These are phyloP conservation scores for Rutidosis leptorrhynchoides DNA, from an alignment of 129 eudicot genomes.

Conservation along the genomic window DNA sequence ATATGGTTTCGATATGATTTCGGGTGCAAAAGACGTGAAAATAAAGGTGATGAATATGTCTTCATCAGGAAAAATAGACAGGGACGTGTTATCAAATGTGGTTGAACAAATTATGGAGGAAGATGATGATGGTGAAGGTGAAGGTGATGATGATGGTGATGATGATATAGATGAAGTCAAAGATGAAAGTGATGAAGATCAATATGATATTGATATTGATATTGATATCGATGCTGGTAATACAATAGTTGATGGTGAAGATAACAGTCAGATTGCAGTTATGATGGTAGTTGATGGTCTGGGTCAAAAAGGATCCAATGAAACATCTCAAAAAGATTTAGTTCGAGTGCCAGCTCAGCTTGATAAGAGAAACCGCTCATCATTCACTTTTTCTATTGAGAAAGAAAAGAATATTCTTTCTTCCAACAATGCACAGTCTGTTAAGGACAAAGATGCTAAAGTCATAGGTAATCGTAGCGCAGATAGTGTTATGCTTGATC, in stretches of 20 bases:
- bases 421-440: conserved; percentile 36
- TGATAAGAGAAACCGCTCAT: conserved; percentile 49
- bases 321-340: conserved; percentile 45
- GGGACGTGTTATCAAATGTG: conserved; percentile 55
- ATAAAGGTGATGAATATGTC: conserved; percentile 83
- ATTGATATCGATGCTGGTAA: conserved; percentile 44
- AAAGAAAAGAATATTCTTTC: conserved; percentile 44
- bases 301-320: conserved; percentile 36
- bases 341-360: conserved; percentile 83
- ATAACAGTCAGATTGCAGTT: conserved; percentile 56
- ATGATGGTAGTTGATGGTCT: conserved; percentile 55
- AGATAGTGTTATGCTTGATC: conserved; percentile 71
- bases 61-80: conserved; percentile 52
- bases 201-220: conserved; percentile 50
- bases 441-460: conserved; percentile 39
- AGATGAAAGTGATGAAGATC: conserved; percentile 55
- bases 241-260: conserved; percentile 46
- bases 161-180: conserved; percentile 48
- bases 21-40: conserved; percentile 56
- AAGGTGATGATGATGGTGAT: conserved; percentile 52
- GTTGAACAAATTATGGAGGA: conserved; percentile 72
- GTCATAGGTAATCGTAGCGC: conserved; percentile 41
- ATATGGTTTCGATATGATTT: conserved; percentile 66
- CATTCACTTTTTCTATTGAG: conserved; percentile 68
- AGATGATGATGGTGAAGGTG: conserved; percentile 59